A percentile compares a stretch with the other conserved stretches of the same genome.
Evolutionary conservation across 371 early-diverging fungal genomes (phyloP).

Genomic region (Zopfochytrium polystomum): DNA sequence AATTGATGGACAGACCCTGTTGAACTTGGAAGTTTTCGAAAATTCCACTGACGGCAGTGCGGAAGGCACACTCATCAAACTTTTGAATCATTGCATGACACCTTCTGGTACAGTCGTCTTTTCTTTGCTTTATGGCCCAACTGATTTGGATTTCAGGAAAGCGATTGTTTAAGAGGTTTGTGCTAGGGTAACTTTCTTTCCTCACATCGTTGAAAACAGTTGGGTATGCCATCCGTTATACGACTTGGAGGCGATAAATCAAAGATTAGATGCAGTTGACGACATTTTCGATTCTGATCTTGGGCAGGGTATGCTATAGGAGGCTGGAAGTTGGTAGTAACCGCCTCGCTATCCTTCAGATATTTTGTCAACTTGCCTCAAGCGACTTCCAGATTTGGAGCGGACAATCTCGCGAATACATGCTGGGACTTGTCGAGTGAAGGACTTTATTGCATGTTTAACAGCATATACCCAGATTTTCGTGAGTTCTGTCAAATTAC

Average conservation of each 20-base stretch:
- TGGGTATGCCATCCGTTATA: slow-evolving; percentile 96
- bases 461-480: slow-evolving; percentile 56
- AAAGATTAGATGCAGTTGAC: slow-evolving; percentile 84
- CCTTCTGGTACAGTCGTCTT: slow-evolving; percentile 66
- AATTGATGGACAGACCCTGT: slow-evolving; percentile 91
- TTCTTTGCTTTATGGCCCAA: slow-evolving; percentile 4
- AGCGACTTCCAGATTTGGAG: slow-evolving; percentile 86
- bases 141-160: slow-evolving; percentile 40
- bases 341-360: slow-evolving; percentile 16
- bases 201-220: slow-evolving; percentile 25
- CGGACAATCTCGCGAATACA: slow-evolving; percentile 88
- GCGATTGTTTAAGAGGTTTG: slow-evolving; percentile 60
- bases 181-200: background rate
- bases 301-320: slow-evolving; percentile 44
- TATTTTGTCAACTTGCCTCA: slow-evolving; percentile 38
- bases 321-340: background rate
- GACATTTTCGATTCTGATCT: slow-evolving; percentile 58
- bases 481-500: slow-evolving; percentile 49
- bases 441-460: slow-evolving; percentile 69
- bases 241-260: slow-evolving; percentile 69
- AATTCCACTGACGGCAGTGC: slow-evolving; percentile 74
- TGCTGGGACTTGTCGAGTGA: slow-evolving; percentile 72
- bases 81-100: slow-evolving; percentile 82
- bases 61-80: slow-evolving; percentile 81
- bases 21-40: slow-evolving; percentile 91